A percentile compares a stretch with the other conserved stretches of the same genome.
These are phyloP conservation scores for Cicer arietinum DNA, from an alignment of 306 rosid species.

Conservation along the genomic window DNA sequence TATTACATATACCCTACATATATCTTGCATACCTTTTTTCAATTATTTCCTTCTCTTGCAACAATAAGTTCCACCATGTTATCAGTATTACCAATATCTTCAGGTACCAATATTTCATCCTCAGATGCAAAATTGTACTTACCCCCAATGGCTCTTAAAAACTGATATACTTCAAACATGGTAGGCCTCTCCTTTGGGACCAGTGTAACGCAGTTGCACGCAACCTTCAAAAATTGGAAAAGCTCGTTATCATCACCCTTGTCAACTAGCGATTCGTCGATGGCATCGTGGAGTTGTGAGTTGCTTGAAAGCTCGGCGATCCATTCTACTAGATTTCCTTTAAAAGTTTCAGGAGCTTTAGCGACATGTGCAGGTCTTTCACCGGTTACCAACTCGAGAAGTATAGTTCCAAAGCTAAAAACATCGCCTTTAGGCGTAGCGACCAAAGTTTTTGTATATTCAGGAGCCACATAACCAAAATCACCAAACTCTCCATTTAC, in stretches of 20 bases:
- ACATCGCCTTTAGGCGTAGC: slow-evolving; percentile 96
- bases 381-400: slow-evolving; percentile 92
- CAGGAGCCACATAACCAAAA: slow-evolving; percentile 94
- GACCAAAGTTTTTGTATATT: slow-evolving; percentile 82
- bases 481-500: slow-evolving; percentile 96
- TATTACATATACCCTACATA: slow-evolving; percentile 38
- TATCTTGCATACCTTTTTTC: slow-evolving; percentile 44
- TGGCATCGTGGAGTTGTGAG: slow-evolving; percentile 62
- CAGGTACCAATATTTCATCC: slow-evolving; percentile 67
- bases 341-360: slow-evolving; percentile 79
- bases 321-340: slow-evolving; percentile 93
- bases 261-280: slow-evolving; percentile 65
- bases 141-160: slow-evolving; percentile 81
- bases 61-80: slow-evolving; percentile 80
- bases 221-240: slow-evolving; percentile 90
- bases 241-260: slow-evolving; percentile 77
- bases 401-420: slow-evolving; percentile 88
- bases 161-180: slow-evolving; percentile 95
- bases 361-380: slow-evolving; percentile 74
- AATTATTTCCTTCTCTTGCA: slow-evolving; percentile 52
- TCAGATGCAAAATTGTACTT: slow-evolving; percentile 74
- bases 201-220: slow-evolving; percentile 68
- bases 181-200: slow-evolving; percentile 88
- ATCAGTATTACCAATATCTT: slow-evolving; percentile 46
- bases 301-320: slow-evolving; percentile 54